Percentiles rank a stretch among this genome's conserved stretches.
phyloP scores from a whole-genome alignment of 352 stramenopile species.

The Pythium brachiatum region DNA sequence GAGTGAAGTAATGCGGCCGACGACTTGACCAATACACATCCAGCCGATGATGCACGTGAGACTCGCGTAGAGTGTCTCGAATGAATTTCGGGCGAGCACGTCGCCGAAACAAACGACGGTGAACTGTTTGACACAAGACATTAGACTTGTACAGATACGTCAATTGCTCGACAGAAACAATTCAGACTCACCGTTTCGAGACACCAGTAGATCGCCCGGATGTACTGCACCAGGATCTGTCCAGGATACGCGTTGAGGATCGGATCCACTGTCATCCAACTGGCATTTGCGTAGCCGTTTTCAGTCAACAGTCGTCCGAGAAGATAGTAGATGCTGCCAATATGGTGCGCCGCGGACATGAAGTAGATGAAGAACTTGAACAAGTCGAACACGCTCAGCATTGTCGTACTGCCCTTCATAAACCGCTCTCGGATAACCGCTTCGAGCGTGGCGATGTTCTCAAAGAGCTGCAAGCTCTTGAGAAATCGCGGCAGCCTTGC shows the following conservation, averaged over 20 bases:
- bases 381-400: conserved; percentile 30
- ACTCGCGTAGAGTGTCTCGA: conserved; percentile 50
- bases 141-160: too few relatives aligned
- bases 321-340: conserved; percentile 31
- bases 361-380: conserved; percentile 31
- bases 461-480: conserved; percentile 21
- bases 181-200: conserved; percentile 48
- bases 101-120: conserved; percentile 79
- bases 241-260: conserved; percentile 49
- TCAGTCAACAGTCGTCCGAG: conserved; percentile 19
- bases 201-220: conserved; percentile 75
- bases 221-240: conserved; percentile 49
- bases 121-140: conserved; percentile 35
- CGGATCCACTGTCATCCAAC: conserved; percentile 56
- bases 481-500: conserved; percentile 23
- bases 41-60: conserved; percentile 68
- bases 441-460: conserved; percentile 24
- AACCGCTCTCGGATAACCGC: conserved; percentile 24
- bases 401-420: conserved; percentile 21
- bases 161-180: too few relatives aligned
- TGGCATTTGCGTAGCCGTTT: conserved; percentile 13
- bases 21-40: conserved; percentile 74
- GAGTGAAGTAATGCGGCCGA: conserved; percentile 62
- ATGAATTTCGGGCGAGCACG: conserved; percentile 49
- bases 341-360: conserved; percentile 25